Evolutionary conservation across 495 filamentous ascomycete species (phyloP).

Genomic region (Lindgomyces ingoldianus): DNA sequence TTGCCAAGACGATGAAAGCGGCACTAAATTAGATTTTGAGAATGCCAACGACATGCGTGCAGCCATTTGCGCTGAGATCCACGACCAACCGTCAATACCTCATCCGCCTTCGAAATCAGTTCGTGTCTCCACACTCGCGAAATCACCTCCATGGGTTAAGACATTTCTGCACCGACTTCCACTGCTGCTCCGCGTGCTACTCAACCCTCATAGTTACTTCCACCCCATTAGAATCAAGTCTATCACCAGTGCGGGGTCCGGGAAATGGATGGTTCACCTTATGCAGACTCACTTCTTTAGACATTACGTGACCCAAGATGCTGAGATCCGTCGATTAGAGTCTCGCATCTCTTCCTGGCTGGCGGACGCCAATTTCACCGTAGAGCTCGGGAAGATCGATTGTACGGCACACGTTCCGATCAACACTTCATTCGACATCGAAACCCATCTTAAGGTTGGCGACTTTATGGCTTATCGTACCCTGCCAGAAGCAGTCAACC

Average conservation of each 20-base stretch:
- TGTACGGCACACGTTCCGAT: constrained; percentile 43
- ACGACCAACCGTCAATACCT: constrained; percentile 42
- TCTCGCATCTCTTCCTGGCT: constrained; percentile 41
- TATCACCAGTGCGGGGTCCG: constrained; percentile 43
- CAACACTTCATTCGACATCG: constrained; percentile 41
- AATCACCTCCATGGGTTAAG: constrained; percentile 39
- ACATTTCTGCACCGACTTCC: constrained; percentile 45
- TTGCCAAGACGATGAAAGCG: constrained; percentile 4
- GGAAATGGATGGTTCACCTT: constrained; percentile 41
- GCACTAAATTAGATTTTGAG: constrained; percentile 13
- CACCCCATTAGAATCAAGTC: constrained; percentile 43
- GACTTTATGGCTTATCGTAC: constrained; percentile 46
- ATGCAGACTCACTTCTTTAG: constrained; percentile 44
- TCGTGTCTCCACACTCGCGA: constrained; percentile 44
- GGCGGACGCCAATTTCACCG: constrained; percentile 45
- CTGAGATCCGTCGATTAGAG: constrained; percentile 41
- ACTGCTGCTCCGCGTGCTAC: constrained; percentile 42
- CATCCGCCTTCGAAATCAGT: constrained; percentile 44
- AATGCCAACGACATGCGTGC: constrained; percentile 41
- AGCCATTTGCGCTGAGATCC: constrained; percentile 44
- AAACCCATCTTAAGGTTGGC: constrained; percentile 37
- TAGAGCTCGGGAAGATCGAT: constrained; percentile 37
- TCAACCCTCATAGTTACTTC: constrained; percentile 43
- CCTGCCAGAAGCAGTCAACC: constrained; percentile 31
- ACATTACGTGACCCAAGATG: constrained; percentile 37